Evolutionary conservation across 441 rosid genomes (phyloP).

Genomic region (Pelargonium myrrhifolium): DNA sequence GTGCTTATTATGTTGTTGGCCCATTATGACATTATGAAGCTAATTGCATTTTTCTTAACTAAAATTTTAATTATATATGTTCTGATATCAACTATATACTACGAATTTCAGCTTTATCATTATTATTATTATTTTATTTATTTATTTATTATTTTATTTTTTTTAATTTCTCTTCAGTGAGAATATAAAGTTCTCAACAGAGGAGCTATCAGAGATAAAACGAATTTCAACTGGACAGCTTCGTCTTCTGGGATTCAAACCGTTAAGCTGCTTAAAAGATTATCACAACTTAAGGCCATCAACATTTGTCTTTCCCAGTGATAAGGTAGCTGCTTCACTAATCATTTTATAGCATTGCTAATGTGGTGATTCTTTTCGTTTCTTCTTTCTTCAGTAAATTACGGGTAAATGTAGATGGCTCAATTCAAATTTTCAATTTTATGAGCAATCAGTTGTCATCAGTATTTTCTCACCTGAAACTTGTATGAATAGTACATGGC

Average conservation of each 20-base stretch:
- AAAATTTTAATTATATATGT: background rate
- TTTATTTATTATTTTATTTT: too few species aligned
- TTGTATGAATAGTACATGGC: background rate
- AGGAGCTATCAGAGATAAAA: slow-evolving; percentile 69
- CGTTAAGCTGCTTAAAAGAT: slow-evolving; percentile 78
- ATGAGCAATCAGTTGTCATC: background rate
- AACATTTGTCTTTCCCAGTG: slow-evolving; percentile 81
- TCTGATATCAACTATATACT: slow-evolving; percentile 11
- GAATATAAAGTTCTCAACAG: slow-evolving; percentile 49
- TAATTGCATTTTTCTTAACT: background rate
- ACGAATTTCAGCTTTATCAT: slow-evolving; percentile 18
- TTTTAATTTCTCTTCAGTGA: slow-evolving; percentile 35
- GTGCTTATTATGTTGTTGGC: too few species aligned
- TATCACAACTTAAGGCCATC: slow-evolving; percentile 92
- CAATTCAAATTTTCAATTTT: background rate
- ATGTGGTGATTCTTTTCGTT: background rate
- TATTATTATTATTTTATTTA: too few species aligned
- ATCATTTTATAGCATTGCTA: slow-evolving; percentile 1
- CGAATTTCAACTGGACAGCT: slow-evolving; percentile 60
- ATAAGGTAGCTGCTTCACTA: slow-evolving; percentile 48
- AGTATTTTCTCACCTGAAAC: background rate
- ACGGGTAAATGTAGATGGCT: background rate
- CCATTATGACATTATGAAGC: background rate
- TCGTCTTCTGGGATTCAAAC: slow-evolving; percentile 87
- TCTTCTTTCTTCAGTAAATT: slow-evolving; percentile 3